Conservation (phyloP, 352 stramenopile genomes). For the Pythium sp. region DNA sequence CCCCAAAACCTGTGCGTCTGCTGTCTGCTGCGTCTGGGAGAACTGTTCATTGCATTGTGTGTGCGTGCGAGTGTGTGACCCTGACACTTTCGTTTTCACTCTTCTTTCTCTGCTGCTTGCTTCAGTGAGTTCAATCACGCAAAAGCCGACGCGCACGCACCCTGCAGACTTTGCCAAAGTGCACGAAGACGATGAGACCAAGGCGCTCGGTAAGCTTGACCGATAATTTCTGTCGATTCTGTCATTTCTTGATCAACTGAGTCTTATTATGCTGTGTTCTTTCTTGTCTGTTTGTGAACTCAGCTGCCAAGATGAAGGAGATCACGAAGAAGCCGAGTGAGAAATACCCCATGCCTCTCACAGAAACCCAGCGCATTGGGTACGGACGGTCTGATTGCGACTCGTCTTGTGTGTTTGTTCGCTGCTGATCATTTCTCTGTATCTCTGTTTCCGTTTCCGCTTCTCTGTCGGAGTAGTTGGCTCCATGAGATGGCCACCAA, state of each 20-base stretch:
- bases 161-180: constrained; percentile 67
- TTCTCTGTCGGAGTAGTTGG: constrained; percentile 34
- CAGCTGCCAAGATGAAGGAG: constrained; percentile 61
- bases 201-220: constrained; percentile 39
- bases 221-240: too few relatives aligned
- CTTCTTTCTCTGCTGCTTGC: background rate
- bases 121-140: constrained; percentile 69
- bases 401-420: background rate
- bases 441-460: background rate
- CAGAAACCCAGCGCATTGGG: constrained; percentile 72
- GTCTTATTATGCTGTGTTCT: too few relatives aligned
- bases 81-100: background rate
- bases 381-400: constrained; percentile 15
- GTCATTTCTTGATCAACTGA: too few relatives aligned
- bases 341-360: constrained; percentile 62
- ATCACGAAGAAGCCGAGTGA: constrained; percentile 67
- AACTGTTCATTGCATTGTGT: background rate
- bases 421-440: background rate
- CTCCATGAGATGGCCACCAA: constrained; percentile 69
- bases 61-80: background rate
- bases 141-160: constrained; percentile 76
- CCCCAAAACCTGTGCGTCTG: constrained; percentile 62
- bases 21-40: background rate
- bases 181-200: constrained; percentile 47
- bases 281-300: background rate